Evolutionary conservation across 129 eudicot species (phyloP), one percentile per base, ranked within the genome.

Genomic region (Lactuca saligna): DNA sequence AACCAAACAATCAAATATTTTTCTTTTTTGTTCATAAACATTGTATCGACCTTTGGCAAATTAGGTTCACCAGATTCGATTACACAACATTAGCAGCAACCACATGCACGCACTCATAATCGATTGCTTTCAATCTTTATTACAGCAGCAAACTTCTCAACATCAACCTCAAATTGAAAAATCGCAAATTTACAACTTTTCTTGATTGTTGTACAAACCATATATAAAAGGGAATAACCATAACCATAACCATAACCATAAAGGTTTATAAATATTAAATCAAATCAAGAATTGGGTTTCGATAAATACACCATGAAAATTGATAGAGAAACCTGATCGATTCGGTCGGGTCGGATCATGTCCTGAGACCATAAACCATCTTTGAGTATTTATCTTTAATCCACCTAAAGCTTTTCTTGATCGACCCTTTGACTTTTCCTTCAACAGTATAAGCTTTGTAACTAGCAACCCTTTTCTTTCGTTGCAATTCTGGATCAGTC

Each of bases 341-440:
- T 8, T 34, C 33, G 48, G 59, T 5, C 9, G 60, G 56, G 13
- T 34, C 44, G 3, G 38, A 17, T 68, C 53, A 61, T 72, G 61
- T 33, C 51, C 54, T 72, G 60, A 72, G 63, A 14, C 91, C 84
- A 71, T 85, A 69, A 35, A 85, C 76, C 61, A 88, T 64, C 46
- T 73, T 80, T 7, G 80, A 58, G 73, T 70, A 88, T 72, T 74
- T 81, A 56, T 85, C 84, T 54, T 81, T 88, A 31, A 85, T 57
- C 96, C 96, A 88, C 72, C 78, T 85, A 29, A 83, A 86, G 79
- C 96, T 89, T 62, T 86, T 88, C 82, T 73, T 85, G 39, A 88
- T 39, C 31, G 91, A 85, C 57, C 91, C 91, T 75, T 85, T 88
- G 53, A 85, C 81, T 69, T 88, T 88, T 4, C 91, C 86, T 75